Conservation (phyloP, 495 filamentous ascomycete species). For the Clavariopsis aquatica region DNA sequence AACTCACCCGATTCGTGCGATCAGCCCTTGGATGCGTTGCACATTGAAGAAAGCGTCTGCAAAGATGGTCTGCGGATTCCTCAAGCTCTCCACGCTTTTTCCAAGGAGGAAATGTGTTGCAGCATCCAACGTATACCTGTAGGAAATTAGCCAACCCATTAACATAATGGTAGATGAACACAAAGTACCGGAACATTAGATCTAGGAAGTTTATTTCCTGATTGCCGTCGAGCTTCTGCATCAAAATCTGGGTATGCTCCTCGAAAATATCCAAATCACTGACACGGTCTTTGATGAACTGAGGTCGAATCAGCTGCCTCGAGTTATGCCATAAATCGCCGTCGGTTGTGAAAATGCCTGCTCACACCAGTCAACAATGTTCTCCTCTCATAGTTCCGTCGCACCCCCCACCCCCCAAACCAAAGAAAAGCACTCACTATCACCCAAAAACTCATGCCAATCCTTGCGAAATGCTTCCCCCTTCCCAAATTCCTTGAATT, state of each 20-base stretch:
- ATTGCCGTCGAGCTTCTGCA: conserved; percentile 47
- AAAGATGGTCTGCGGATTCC: conserved; percentile 55
- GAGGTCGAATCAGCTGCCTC: conserved; percentile 56
- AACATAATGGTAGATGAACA: neutral
- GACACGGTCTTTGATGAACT: conserved; percentile 59
- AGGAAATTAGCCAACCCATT: neutral
- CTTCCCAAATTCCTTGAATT: conserved; percentile 60
- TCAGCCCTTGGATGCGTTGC: conserved; percentile 53
- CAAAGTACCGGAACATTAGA: conserved; percentile 49
- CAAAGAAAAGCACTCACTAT: conserved; percentile 41
- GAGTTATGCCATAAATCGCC: conserved; percentile 57
- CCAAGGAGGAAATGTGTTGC: conserved; percentile 63
- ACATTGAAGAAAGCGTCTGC: conserved; percentile 56
- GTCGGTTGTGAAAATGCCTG: conserved; percentile 59
- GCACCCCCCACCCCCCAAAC: neutral
- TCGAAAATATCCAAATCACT: conserved; percentile 56
- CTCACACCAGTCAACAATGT: neutral
- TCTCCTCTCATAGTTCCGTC: neutral
- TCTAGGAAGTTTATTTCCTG: conserved; percentile 56
- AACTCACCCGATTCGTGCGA: conserved; percentile 45
- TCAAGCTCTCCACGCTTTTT: conserved; percentile 53
- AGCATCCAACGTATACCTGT: conserved; percentile 54
- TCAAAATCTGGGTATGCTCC: conserved; percentile 49
- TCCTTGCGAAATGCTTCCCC: conserved; percentile 53
- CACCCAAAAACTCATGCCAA: conserved; percentile 58